Base-by-base conservation (phyloP, 306 rosid genomes). In the Rubus parviflorus region DNA sequence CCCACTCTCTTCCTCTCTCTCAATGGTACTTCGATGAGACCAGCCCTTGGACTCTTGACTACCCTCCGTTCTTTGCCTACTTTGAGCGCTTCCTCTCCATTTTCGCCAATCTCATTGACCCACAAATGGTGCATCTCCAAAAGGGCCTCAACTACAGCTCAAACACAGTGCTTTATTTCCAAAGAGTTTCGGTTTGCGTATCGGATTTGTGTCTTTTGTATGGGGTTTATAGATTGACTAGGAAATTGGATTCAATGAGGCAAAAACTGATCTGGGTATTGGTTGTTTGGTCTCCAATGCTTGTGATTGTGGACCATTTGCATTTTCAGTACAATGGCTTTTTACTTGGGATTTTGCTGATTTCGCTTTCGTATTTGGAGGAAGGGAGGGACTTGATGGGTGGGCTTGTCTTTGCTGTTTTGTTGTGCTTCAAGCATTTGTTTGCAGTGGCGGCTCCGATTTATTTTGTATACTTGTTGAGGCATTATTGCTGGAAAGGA, bases 261-360 rank as follows among this genome's bases (percentile, higher is more conserved):
- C 83, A 82, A 82, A 88, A 74, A 43, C 46, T 89, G 85, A 81
- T 90, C 64, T 92, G 95, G 86, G 83, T 81, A 9, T 82, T 89
- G 89, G 81, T 90, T 75, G 67, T 95, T 77, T 92, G 98, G 97
- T 95, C 96, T n/a, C 98, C 97, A 0, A 84, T 89, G 91, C 91
- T 95, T 75, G 73, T 95, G 72, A 83, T 90, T 63, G 97, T 95
- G 75, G 98, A 95, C 75, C 97, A 90, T 77, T 13, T 95, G 83
- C 97, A 95, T 86, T 92, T 95, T 62, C 98, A 89, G 89, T 90
- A 92, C 75, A 95, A 95, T 79, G 98, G 98, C 37, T 90, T 95
- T 86, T 93, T 95, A 68, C 84, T 95, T 77, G 98, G 97, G 77
- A 80, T 95, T 63, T 77, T 95, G 79, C 79, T 95, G 88, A 85